Conservation (phyloP, 768 basidiomycete species). For the Hemileccinum rubropunctum region DNA sequence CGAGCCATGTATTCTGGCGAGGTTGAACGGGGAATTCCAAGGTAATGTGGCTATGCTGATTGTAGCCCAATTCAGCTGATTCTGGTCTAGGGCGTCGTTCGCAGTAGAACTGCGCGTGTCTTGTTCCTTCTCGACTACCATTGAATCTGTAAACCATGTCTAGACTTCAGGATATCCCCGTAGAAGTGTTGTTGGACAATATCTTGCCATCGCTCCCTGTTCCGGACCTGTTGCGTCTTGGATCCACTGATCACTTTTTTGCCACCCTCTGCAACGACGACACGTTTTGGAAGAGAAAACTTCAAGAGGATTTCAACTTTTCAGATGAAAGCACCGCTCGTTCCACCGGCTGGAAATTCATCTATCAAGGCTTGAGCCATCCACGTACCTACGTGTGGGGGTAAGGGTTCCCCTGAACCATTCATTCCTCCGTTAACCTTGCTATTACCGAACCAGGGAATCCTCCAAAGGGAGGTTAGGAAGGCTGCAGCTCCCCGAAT, state of each 20-base stretch:
- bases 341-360: constrained; percentile 72
- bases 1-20: too few species aligned
- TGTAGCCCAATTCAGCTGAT: constrained; percentile 13
- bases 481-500: constrained; percentile 35
- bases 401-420: constrained; percentile 36
- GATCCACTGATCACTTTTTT: constrained; percentile 64
- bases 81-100: constrained; percentile 3
- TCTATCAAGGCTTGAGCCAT: constrained; percentile 67
- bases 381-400: constrained; percentile 58
- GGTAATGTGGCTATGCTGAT: constrained; percentile 23
- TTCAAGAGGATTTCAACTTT: constrained; percentile 76
- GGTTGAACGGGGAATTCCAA: too few species aligned
- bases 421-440: constrained; percentile 1
- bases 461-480: constrained; percentile 65
- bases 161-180: constrained; percentile 53
- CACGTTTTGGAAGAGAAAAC: constrained; percentile 73
- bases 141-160: constrained; percentile 33
- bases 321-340: constrained; percentile 69
- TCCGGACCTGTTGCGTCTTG: constrained; percentile 55
- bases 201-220: constrained; percentile 57
- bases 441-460: constrained; percentile 42
- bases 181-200: constrained; percentile 78
- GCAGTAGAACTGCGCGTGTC: background rate
- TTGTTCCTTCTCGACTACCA: constrained; percentile 3
- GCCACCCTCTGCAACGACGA: constrained; percentile 63